phyloP scores from a whole-genome alignment of 2,329 filamentous ascomycete species.

The Fusarium sp. region DNA sequence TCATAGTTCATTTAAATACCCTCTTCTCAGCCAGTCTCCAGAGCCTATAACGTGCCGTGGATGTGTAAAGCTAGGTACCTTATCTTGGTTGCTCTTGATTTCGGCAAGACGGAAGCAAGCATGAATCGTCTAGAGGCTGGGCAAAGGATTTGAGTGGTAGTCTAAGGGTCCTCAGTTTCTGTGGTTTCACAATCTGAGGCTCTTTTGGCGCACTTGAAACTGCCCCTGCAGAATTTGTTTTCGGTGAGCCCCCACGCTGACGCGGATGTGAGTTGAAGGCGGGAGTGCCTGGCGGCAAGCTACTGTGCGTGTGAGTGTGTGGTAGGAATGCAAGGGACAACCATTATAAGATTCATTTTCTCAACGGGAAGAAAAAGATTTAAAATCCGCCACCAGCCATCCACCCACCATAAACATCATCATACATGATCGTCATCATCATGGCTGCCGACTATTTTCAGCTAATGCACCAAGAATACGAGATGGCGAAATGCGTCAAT shows the following conservation, averaged over 20 bases:
- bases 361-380: constrained; percentile 1
- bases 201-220: constrained; percentile 14
- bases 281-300: constrained; percentile 32
- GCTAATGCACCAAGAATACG: constrained; percentile 6
- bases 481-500: constrained; percentile 8
- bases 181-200: constrained; percentile 32
- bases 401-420: constrained; percentile 1
- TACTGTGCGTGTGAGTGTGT: constrained; percentile 1
- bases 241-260: constrained; percentile 19
- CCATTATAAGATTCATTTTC: constrained; percentile 6
- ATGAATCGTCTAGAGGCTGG: constrained; percentile 1
- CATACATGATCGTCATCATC: constrained; percentile 1
- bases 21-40: background rate
- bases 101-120: constrained; percentile 5
- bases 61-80: background rate
- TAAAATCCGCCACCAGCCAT: background rate
- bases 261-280: constrained; percentile 3
- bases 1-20: background rate
- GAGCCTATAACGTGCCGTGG: background rate
- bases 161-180: constrained; percentile 1
- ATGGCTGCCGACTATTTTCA: background rate
- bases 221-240: background rate
- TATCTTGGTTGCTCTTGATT: background rate
- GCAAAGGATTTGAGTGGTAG: background rate
- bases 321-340: constrained; percentile 32